Evolutionary conservation across 768 basidiomycete genomes (phyloP).

Genomic region (Auriscalpium vulgare): DNA sequence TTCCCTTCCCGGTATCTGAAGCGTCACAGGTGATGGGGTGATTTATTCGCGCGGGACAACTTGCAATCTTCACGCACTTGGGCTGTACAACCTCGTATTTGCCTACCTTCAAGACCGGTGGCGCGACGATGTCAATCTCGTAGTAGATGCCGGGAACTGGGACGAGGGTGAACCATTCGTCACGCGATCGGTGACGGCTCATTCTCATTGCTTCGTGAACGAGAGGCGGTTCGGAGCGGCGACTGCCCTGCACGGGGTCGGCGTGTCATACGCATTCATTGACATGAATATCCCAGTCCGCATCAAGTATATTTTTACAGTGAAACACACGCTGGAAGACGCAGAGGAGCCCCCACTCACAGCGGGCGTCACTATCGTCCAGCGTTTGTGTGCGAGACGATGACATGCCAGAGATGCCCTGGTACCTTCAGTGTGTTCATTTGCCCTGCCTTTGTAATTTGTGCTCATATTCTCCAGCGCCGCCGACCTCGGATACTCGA

Average conservation of each 20-base stretch:
- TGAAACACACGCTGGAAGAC: neutral
- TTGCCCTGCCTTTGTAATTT: neutral
- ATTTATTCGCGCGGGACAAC: no score
- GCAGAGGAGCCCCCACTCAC: neutral
- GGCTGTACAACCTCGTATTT: neutral
- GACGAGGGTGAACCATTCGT: neutral
- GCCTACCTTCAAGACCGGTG: neutral
- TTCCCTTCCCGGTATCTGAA: no score
- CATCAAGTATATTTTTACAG: neutral
- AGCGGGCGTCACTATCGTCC: neutral
- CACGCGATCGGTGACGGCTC: neutral
- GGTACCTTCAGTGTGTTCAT: neutral
- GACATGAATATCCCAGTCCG: neutral
- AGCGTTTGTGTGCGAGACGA: neutral
- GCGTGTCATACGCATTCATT: neutral
- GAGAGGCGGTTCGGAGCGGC: neutral
- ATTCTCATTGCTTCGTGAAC: neutral
- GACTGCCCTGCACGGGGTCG: neutral
- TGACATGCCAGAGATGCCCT: neutral
- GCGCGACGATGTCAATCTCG: neutral
- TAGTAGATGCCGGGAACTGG: neutral
- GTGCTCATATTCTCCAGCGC: neutral
- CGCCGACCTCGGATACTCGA: neutral
- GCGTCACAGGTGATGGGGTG: no score
- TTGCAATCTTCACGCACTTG: neutral